These are phyloP conservation scores for Myxozyma kluyveri DNA, from an alignment of 805 yeast genomes.

Conservation along the genomic window DNA sequence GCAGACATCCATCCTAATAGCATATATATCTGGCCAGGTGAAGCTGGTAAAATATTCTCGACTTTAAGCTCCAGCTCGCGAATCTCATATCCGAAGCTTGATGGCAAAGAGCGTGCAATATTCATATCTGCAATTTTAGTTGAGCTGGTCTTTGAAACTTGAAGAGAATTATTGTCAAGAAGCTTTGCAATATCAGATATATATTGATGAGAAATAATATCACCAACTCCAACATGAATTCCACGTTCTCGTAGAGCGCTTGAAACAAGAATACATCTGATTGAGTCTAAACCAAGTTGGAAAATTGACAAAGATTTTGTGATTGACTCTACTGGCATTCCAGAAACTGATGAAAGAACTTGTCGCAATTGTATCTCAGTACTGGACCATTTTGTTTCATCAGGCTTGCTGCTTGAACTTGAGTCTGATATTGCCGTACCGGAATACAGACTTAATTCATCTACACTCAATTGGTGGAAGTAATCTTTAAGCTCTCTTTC, in stretches of 20 bases:
- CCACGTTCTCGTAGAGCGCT: slow-evolving; percentile 12
- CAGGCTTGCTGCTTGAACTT: too few species aligned
- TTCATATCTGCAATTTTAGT: neutral
- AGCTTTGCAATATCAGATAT: slow-evolving; percentile 11
- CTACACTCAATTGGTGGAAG: too few species aligned
- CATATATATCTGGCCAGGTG: slow-evolving; percentile 31
- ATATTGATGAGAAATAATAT: slow-evolving; percentile 13
- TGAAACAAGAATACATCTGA: slow-evolving; percentile 29
- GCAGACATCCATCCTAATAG: slow-evolving; percentile 28
- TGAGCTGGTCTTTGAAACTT: neutral
- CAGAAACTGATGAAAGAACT: slow-evolving; percentile 11
- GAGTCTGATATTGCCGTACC: too few species aligned
- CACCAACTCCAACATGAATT: slow-evolving; percentile 22
- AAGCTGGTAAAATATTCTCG: slow-evolving; percentile 26
- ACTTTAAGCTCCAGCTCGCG: too few species aligned
- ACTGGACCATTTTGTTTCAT: slow-evolving; percentile 1
- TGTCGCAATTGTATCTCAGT: slow-evolving; percentile 6
- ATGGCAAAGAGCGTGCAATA: neutral
- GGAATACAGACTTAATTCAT: too few species aligned
- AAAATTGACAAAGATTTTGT: slow-evolving; percentile 15
- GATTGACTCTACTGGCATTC: slow-evolving; percentile 4
- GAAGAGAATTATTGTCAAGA: neutral
- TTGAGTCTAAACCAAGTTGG: slow-evolving; percentile 33
- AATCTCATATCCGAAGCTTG: neutral
- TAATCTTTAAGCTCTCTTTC: too few species aligned